These are phyloP conservation scores for Poronia punctata DNA, from an alignment of 495 filamentous ascomycete species.

Conservation along the genomic window DNA sequence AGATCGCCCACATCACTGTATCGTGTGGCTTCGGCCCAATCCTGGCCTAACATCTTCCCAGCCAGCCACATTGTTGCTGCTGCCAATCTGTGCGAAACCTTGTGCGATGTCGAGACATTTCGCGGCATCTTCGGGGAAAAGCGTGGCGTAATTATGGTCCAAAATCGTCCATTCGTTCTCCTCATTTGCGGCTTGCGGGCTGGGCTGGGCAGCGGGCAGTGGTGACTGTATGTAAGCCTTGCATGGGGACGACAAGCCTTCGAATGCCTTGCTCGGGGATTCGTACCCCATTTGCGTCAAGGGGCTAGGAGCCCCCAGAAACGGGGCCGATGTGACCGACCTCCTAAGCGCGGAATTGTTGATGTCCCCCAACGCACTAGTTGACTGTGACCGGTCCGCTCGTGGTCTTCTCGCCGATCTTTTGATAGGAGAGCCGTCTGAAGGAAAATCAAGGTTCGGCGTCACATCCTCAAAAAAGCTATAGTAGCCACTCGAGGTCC, in stretches of 20 bases:
- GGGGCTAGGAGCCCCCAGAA: slow-evolving; percentile 38
- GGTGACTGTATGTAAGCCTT: slow-evolving; percentile 58
- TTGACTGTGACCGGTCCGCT: slow-evolving; percentile 50
- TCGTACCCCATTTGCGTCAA: slow-evolving; percentile 36
- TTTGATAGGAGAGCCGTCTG: slow-evolving; percentile 69
- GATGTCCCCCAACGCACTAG: slow-evolving; percentile 60
- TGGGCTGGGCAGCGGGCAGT: slow-evolving; percentile 1
- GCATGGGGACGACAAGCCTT: slow-evolving; percentile 35
- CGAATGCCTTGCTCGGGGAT: slow-evolving; percentile 43
- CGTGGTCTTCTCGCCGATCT: slow-evolving; percentile 59
- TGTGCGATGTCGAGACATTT: slow-evolving; percentile 77
- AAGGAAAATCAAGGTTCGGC: slow-evolving; percentile 40
- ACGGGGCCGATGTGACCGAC: slow-evolving; percentile 37
- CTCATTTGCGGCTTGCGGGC: slow-evolving; percentile 35
- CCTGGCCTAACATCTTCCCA: slow-evolving; percentile 28
- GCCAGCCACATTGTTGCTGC: slow-evolving; percentile 28
- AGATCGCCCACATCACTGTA: slow-evolving; percentile 1
- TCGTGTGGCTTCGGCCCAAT: slow-evolving; percentile 37
- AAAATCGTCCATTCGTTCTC: slow-evolving; percentile 40
- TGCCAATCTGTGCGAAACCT: slow-evolving; percentile 84
- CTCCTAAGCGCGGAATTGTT: slow-evolving; percentile 47
- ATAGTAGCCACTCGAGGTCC: slow-evolving; percentile 36
- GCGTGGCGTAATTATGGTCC: slow-evolving; percentile 47
- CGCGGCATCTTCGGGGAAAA: slow-evolving; percentile 49
- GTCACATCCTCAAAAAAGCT: slow-evolving; percentile 66